Evolutionary conservation across 768 basidiomycete species (phyloP), one percentile per base, ranked within the genome.

Genomic region (Naganishia vishniacii): DNA sequence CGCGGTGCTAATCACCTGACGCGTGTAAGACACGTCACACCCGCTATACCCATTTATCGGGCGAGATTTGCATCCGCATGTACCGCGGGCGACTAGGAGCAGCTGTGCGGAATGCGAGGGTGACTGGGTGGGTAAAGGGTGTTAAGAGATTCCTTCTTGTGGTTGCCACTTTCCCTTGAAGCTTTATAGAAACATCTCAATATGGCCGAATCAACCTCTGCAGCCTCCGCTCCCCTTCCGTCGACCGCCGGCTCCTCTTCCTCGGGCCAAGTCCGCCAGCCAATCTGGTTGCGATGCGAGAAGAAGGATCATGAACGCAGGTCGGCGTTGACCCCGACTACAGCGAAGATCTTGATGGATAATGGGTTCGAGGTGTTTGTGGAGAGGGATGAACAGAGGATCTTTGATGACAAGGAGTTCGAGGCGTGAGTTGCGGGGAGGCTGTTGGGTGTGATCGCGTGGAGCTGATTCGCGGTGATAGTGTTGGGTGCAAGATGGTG

Each of bases 241-340:
- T 65, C 70, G 32, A 48, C 70, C 53, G 75, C 75, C 13, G 74
- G 74, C n/a, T 70, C 74, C 12, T 75, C 74, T 6, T 65, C 74
- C 62, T 73, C 73, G 48, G 69, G 70, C 40, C 69, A 71, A 34
- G 73, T 74, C 20, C 69, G 71, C 26, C 78, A 79, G 64, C 71
- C 77, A 15, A 83, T 99, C 71, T 99, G 94, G 94, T 84, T 99
- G 45, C 86, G 95, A 70, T 95, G 92, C 81, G 95, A 99, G 81
- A 95, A 86, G 76, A 99, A 98, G 78, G 83, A 85, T 67, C 92
- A 93, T 68, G 95, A 99, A 78, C 85, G 85, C 62, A 89, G 95
- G 48, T 86, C 92, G 29, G 93, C 93, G 8, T 81, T 98, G 68
- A 94, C 92, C 12, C 95, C 95, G 2, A 86, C 88, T 25, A 93